These are phyloP conservation scores for Xylaria acuta DNA, from an alignment of 495 filamentous ascomycete species.

Conservation along the genomic window DNA sequence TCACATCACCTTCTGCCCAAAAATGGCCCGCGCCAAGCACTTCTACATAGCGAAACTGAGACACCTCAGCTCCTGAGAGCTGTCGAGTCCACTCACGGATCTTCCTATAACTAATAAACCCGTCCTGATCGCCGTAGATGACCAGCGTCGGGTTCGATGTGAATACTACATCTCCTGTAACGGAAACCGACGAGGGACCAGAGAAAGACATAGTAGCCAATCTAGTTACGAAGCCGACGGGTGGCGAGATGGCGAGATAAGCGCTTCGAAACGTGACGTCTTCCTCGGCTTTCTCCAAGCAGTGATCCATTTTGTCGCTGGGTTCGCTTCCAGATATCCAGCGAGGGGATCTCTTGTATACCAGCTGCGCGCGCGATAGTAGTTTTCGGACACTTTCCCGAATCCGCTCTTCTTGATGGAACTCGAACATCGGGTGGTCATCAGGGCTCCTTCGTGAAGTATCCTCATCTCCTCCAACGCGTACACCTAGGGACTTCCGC, in stretches of 20 bases:
- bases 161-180: slow-evolving; percentile 46
- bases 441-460: slow-evolving; percentile 40
- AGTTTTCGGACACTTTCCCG: slow-evolving; percentile 49
- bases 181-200: slow-evolving; percentile 29
- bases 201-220: slow-evolving; percentile 62
- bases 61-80: slow-evolving; percentile 49
- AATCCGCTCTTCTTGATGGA: slow-evolving; percentile 44
- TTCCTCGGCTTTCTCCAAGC: slow-evolving; percentile 34
- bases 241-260: slow-evolving; percentile 83
- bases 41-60: slow-evolving; percentile 60
- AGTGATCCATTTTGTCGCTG: slow-evolving; percentile 27
- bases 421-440: not conserved
- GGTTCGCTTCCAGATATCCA: not conserved
- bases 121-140: slow-evolving; percentile 80
- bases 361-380: slow-evolving; percentile 42
- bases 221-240: slow-evolving; percentile 67
- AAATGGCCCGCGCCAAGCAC: slow-evolving; percentile 81
- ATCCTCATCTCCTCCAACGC: slow-evolving; percentile 49
- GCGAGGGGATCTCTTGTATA: slow-evolving; percentile 27
- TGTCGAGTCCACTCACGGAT: slow-evolving; percentile 72
- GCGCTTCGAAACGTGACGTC: slow-evolving; percentile 48
- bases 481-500: slow-evolving; percentile 42
- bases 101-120: slow-evolving; percentile 73
- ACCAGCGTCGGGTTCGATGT: slow-evolving; percentile 66
- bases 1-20: slow-evolving; percentile 73